Evolutionary conservation across 1,139 yeast genomes (phyloP).

Genomic region (Geotrichum reessii): DNA sequence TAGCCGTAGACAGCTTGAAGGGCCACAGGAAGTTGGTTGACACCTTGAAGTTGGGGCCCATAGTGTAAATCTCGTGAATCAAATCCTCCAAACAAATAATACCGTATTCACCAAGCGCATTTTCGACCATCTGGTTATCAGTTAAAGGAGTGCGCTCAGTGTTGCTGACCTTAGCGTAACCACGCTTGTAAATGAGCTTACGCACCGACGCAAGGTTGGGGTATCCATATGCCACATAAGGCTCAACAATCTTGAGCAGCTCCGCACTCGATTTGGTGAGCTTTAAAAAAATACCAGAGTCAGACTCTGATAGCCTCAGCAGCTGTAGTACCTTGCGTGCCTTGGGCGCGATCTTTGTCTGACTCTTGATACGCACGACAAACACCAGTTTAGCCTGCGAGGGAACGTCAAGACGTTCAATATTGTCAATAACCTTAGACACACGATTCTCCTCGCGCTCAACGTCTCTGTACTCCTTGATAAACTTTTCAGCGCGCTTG

Average conservation of each 20-base stretch:
- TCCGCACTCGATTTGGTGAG: constrained; percentile 97
- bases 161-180: constrained; percentile 92
- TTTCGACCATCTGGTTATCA: constrained; percentile 93
- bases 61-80: constrained; percentile 97
- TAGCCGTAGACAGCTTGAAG: constrained; percentile 98
- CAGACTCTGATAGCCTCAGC: constrained; percentile 94
- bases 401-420: constrained; percentile 75
- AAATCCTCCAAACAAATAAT: constrained; percentile 93
- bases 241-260: constrained; percentile 95
- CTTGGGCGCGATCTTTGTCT: constrained; percentile 98
- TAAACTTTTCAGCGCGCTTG: constrained; percentile 97
- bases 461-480: constrained; percentile 91
- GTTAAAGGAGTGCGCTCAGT: constrained; percentile 89
- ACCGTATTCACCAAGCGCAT: constrained; percentile 91
- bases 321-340: constrained; percentile 99
- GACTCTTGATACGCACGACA: constrained; percentile 99
- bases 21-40: constrained; percentile 99
- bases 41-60: constrained; percentile 99
- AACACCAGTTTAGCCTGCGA: constrained; percentile 95
- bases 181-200: constrained; percentile 98
- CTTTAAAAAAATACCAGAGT: constrained; percentile 96
- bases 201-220: constrained; percentile 95
- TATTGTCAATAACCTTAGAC: constrained; percentile 93
- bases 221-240: constrained; percentile 99
- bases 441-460: constrained; percentile 89